phyloP scores from a whole-genome alignment of 2,329 filamentous ascomycete genomes.

The Chrysoporthe cubensis region DNA sequence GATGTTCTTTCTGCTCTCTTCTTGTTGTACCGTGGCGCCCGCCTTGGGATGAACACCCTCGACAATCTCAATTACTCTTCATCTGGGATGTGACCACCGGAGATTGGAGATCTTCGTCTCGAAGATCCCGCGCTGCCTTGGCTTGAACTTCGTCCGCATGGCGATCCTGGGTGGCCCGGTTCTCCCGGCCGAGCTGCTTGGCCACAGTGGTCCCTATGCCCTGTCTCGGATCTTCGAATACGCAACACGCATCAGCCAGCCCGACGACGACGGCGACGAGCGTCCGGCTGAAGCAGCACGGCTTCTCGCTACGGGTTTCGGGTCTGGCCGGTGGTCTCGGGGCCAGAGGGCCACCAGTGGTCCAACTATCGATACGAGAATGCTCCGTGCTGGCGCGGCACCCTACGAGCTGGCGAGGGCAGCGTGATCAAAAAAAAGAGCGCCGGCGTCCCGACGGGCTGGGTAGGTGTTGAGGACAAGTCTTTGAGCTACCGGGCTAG shows the following conservation, averaged over 20 bases:
- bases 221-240: neutral
- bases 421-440: neutral
- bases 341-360: no score
- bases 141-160: neutral
- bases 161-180: neutral
- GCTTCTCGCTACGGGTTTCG: neutral
- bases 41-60: constrained; percentile 3
- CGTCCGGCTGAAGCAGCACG: no score
- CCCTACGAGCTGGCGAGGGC: neutral
- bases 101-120: neutral
- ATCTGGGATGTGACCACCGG: neutral
- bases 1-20: neutral
- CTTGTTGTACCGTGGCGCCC: neutral
- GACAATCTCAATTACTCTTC: neutral
- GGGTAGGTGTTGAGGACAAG: neutral
- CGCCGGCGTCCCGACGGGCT: neutral
- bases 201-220: neutral
- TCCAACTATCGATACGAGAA: neutral
- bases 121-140: neutral
- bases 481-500: neutral
- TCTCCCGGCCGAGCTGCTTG: neutral
- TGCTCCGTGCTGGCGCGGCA: neutral
- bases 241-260: no score
- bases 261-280: no score
- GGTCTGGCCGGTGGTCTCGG: neutral